A percentile compares a stretch with the other conserved stretches of the same genome.
These are phyloP conservation scores for Acanthamoeba healyi DNA, from an alignment of 208 protist genomes.

Conservation along the genomic window DNA sequence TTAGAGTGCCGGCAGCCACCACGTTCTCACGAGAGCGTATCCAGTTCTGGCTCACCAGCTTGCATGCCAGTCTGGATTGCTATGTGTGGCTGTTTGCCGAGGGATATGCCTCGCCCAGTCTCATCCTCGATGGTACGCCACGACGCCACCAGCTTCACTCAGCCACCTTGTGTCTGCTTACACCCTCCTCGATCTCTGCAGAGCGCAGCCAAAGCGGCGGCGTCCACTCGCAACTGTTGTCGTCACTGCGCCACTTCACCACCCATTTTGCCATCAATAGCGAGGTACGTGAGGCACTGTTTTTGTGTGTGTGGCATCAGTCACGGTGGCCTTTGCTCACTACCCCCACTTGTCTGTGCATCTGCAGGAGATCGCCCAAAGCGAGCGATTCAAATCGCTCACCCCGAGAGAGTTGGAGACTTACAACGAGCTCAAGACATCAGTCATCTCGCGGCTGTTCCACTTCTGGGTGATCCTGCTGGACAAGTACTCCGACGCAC, in stretches of 20 bases:
- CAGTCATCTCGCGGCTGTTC: slow-evolving; percentile 79
- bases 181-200: not conserved
- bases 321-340: too few relatives aligned
- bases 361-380: slow-evolving; percentile 55
- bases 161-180: not conserved
- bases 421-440: slow-evolving; percentile 81
- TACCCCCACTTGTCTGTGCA: too few relatives aligned
- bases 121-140: slow-evolving; percentile 69
- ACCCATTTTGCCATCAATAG: slow-evolving; percentile 51
- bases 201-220: not conserved
- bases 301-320: not conserved
- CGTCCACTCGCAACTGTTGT: slow-evolving; percentile 13
- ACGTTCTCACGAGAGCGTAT: slow-evolving; percentile 49
- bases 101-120: slow-evolving; percentile 74
- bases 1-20: slow-evolving; percentile 6
- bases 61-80: slow-evolving; percentile 76
- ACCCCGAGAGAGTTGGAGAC: slow-evolving; percentile 81
- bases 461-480: slow-evolving; percentile 80
- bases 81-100: slow-evolving; percentile 84
- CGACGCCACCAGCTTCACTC: not conserved
- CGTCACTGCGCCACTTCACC: slow-evolving; percentile 60
- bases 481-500: slow-evolving; percentile 76
- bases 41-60: slow-evolving; percentile 77
- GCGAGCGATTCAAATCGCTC: slow-evolving; percentile 72
- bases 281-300: not conserved